Conservation (phyloP, 495 filamentous ascomycete species). For the Pseudoneurospora amorphoporcata region DNA sequence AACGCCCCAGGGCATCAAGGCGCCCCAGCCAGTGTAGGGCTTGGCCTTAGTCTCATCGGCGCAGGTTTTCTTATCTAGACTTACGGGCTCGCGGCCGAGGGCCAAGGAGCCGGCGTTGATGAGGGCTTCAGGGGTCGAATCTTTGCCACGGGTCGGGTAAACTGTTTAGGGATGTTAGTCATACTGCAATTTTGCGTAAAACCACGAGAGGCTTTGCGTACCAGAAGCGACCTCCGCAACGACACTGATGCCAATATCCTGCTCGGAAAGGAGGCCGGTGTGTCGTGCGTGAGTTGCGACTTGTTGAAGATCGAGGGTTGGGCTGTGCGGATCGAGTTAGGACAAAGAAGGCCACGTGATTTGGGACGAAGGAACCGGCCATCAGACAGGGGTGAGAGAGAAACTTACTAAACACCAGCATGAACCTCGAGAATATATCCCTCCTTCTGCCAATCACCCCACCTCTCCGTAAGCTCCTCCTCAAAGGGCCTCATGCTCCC, state of each 20-base stretch:
- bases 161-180: slow-evolving; percentile 30
- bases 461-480: slow-evolving; percentile 5
- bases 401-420: slow-evolving; percentile 25
- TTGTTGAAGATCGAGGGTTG: slow-evolving; percentile 74
- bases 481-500: not conserved
- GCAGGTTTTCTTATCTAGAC: slow-evolving; percentile 37
- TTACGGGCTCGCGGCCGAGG: slow-evolving; percentile 54
- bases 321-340: slow-evolving; percentile 13
- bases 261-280: slow-evolving; percentile 26
- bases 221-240: slow-evolving; percentile 53
- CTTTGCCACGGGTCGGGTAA: slow-evolving; percentile 48
- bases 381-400: slow-evolving; percentile 16
- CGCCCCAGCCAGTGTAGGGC: slow-evolving; percentile 61
- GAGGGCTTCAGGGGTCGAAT: slow-evolving; percentile 51
- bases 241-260: slow-evolving; percentile 57
- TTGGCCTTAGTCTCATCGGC: slow-evolving; percentile 27
- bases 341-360: slow-evolving; percentile 41
- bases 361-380: slow-evolving; percentile 51
- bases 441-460: slow-evolving; percentile 5
- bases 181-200: not conserved
- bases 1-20: slow-evolving; percentile 51
- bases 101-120: slow-evolving; percentile 62
- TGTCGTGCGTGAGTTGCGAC: slow-evolving; percentile 56
- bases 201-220: not conserved
- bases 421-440: slow-evolving; percentile 23